Evolutionary conservation across 2,329 filamentous ascomycete species (phyloP).

Genomic region (Cladosporium colombiae): DNA sequence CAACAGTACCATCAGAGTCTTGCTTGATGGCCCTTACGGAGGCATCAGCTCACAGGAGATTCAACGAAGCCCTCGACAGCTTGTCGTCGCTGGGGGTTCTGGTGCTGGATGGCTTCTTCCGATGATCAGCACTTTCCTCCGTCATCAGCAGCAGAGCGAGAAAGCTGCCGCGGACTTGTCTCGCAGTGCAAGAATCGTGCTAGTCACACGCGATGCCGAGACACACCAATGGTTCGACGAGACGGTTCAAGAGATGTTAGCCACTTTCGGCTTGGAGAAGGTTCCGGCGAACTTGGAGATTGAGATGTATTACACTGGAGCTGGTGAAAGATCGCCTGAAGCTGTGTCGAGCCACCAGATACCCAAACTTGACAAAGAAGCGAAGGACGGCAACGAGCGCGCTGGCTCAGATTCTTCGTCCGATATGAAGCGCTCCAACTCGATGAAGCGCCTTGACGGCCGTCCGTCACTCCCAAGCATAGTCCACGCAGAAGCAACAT

Average conservation of each 20-base stretch:
- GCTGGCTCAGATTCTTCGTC: background rate
- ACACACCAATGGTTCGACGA: conserved; percentile 42
- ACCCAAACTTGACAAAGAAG: background rate
- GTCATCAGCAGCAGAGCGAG: background rate
- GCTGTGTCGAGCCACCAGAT: background rate
- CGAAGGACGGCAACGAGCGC: background rate
- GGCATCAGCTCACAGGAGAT: conserved; percentile 47
- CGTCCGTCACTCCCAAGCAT: conserved; percentile 39
- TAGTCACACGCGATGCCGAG: conserved; percentile 40
- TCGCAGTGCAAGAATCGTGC: conserved; percentile 32
- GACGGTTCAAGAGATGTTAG: conserved; percentile 32
- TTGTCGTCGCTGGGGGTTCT: conserved; percentile 59
- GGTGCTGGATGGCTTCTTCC: conserved; percentile 57
- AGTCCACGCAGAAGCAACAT: conserved; percentile 23
- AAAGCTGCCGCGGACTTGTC: background rate
- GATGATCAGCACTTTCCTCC: conserved; percentile 46
- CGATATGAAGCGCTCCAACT: conserved; percentile 3
- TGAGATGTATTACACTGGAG: conserved; percentile 27
- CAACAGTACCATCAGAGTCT: conserved; percentile 43
- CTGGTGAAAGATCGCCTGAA: background rate
- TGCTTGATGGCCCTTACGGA: conserved; percentile 62
- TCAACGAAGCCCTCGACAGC: conserved; percentile 43
- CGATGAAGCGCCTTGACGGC: conserved; percentile 23
- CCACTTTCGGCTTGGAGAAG: conserved; percentile 18
- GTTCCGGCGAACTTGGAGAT: conserved; percentile 22